Conservation (phyloP, 2,329 filamentous ascomycete genomes). For the Parafenestella ontariensis region DNA sequence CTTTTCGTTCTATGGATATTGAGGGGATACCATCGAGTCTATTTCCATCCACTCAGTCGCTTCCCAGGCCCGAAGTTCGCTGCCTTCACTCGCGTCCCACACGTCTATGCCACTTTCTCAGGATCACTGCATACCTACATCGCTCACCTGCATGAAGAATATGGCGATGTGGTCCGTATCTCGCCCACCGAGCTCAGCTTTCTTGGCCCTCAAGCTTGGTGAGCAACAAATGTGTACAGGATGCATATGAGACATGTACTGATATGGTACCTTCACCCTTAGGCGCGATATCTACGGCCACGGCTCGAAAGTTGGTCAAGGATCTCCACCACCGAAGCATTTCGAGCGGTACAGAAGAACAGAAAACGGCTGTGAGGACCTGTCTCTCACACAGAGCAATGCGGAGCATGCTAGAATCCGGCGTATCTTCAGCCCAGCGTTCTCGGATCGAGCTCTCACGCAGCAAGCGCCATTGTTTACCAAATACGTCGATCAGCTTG, state of each 20-base stretch:
- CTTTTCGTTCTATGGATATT: constrained; percentile 8
- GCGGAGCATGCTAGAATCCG: background rate
- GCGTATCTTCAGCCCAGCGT: constrained; percentile 49
- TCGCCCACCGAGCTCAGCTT: constrained; percentile 28
- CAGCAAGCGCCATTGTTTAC: constrained; percentile 52
- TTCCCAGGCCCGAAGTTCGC: constrained; percentile 50
- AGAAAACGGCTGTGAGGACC: background rate
- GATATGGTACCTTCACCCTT: background rate
- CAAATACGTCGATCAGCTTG: constrained; percentile 51
- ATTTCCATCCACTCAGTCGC: constrained; percentile 51
- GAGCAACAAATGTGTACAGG: background rate
- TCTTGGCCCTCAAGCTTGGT: constrained; percentile 12
- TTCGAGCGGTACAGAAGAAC: background rate
- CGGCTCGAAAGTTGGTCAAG: constrained; percentile 11
- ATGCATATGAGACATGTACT: background rate
- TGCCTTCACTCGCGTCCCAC: constrained; percentile 23
- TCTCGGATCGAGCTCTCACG: constrained; percentile 52
- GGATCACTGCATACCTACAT: constrained; percentile 1
- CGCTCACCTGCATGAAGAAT: constrained; percentile 41
- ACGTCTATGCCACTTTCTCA: background rate
- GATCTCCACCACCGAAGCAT: constrained; percentile 9
- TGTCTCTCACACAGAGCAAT: background rate
- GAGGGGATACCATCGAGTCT: constrained; percentile 45
- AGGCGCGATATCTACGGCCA: constrained; percentile 31
- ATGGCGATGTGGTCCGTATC: constrained; percentile 35